These are phyloP conservation scores for Niebla homalea DNA, from an alignment of 495 filamentous ascomycete species.

Conservation along the genomic window DNA sequence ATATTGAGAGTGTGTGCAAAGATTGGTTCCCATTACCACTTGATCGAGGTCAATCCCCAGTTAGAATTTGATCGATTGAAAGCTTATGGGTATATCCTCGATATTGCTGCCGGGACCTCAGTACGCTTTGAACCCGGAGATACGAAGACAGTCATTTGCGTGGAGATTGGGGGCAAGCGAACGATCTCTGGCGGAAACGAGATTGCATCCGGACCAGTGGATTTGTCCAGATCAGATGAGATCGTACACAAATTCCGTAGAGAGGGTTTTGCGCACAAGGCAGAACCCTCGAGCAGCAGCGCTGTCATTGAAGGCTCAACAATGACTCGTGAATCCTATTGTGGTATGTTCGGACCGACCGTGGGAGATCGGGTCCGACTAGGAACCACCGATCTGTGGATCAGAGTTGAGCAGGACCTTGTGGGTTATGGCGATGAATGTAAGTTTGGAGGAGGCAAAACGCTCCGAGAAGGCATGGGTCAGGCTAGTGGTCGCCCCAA, in stretches of 20 bases:
- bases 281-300: conserved; percentile 46
- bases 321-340: conserved; percentile 68
- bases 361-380: conserved; percentile 71
- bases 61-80: conserved; percentile 81
- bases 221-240: conserved; percentile 43
- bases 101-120: conserved; percentile 84
- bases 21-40: conserved; percentile 92
- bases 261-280: conserved; percentile 64
- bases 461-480: conserved; percentile 89
- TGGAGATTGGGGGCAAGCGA: conserved; percentile 74
- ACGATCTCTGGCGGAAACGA: conserved; percentile 78
- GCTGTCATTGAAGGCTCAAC: conserved; percentile 43
- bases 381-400: conserved; percentile 79
- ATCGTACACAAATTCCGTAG: conserved; percentile 52
- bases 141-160: conserved; percentile 79
- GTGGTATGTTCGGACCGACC: conserved; percentile 86
- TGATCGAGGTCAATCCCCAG: conserved; percentile 84
- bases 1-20: conserved; percentile 15
- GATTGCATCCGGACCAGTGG: conserved; percentile 60
- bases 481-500: conserved; percentile 68
- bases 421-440: conserved; percentile 88
- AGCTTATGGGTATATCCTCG: conserved; percentile 74
- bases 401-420: conserved; percentile 79
- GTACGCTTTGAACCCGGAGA: conserved; percentile 94
- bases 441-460: conserved; percentile 92